Evolutionary conservation across 495 filamentous ascomycete species (phyloP), one percentile per base, ranked within the genome.

Genomic region (Talaromyces thailandensis): DNA sequence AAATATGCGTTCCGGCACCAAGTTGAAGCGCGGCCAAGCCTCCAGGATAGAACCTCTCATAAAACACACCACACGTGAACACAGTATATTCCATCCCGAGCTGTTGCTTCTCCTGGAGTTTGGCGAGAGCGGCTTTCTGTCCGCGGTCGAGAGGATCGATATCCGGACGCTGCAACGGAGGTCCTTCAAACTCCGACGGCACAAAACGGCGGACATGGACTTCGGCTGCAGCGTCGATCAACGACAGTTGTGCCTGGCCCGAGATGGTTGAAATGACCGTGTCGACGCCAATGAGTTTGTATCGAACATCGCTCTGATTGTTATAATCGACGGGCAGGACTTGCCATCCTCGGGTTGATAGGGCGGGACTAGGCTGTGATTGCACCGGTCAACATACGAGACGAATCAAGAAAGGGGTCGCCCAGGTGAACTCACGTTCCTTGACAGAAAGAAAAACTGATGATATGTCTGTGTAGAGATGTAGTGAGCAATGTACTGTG

Each of bases 171-270:
- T 52, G 43, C 23, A 29, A 16, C n/a, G 21, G 43, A 6, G 68
- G 67, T 3, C 88, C 87, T 73, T 91, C 88, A 60, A 90, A 92
- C 66, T 91, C 88, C 3, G 88, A 88, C 12, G 88, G 88, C 16
- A 86, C 84, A 68, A 91, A 91, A 23, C 85, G 79, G 25, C 80
- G 79, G 8, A 91, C 88, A n/a, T 81, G 70, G 14, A 81, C 83
- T 31, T 77, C 71, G 28, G 86, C 79, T 8, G 88, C 88, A 1
- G 88, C 87, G 64, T 89, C 84, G 67, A 92, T 91, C 18, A 92
- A 81, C 66, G 85, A 81, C 64, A 90, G 77, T 65, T 92, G 88
- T 28, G 85, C 77, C 57, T 67, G 71, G 37, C 84, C 82, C 3
- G 83, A 81, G 35, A 92, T 83, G 12, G 88, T 91, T 5, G 88